These are phyloP conservation scores for Alliaria petiolata DNA, from an alignment of 345 rosid species.

Conservation along the genomic window DNA sequence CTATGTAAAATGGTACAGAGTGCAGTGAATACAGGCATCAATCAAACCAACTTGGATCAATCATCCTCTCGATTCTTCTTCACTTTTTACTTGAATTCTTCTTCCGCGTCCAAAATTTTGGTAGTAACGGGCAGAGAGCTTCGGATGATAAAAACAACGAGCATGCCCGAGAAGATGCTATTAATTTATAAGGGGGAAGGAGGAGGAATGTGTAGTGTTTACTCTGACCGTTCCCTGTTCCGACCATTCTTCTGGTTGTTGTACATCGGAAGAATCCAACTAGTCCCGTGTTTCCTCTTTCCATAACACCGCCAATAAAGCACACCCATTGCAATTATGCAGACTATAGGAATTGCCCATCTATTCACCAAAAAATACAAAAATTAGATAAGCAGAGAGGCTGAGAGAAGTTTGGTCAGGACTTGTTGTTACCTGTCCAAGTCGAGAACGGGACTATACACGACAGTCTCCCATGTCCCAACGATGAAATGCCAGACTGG, in stretches of 20 bases:
- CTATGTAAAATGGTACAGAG: constrained; percentile 26
- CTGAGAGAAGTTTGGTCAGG: not conserved
- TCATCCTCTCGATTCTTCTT: constrained; percentile 20
- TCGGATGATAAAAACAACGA: constrained; percentile 33
- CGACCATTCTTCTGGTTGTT: constrained; percentile 49
- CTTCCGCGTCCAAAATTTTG: constrained; percentile 31
- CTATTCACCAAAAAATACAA: constrained; percentile 37
- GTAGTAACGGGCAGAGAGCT: constrained; percentile 33
- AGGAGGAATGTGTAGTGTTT: constrained; percentile 12
- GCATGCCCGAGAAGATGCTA: constrained; percentile 33
- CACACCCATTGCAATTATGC: constrained; percentile 43
- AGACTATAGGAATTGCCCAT: constrained; percentile 84
- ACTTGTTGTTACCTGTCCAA: constrained; percentile 68
- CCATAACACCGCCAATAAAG: constrained; percentile 87
- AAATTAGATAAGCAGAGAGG: not conserved
- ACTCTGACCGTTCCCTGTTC: constrained; percentile 76
- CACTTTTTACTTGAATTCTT: constrained; percentile 8
- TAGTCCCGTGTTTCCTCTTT: constrained; percentile 65
- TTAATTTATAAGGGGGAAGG: constrained; percentile 7
- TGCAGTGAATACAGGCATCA: constrained; percentile 4
- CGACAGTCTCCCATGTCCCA: constrained; percentile 83
- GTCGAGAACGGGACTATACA: constrained; percentile 92
- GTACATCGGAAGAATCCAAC: constrained; percentile 74
- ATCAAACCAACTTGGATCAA: constrained; percentile 32
- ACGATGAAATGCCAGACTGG: constrained; percentile 94